Percentiles rank a stretch among this genome's conserved stretches.
These are phyloP conservation scores for Sclerotiophoma versabilis DNA, from an alignment of 2,329 filamentous ascomycete species.

Conservation along the genomic window DNA sequence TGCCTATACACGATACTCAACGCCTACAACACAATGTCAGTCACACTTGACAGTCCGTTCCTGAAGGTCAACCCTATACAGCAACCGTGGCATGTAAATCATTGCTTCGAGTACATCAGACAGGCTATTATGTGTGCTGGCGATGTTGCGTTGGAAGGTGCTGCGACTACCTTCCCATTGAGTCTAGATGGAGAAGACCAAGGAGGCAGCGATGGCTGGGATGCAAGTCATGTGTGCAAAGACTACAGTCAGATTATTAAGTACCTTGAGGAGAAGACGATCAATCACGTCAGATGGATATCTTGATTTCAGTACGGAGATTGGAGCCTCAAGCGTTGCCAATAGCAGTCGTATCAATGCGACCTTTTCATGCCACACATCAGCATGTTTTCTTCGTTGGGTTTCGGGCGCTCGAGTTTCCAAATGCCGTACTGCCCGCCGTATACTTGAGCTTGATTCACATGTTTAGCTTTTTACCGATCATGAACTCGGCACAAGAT, in stretches of 20 bases:
- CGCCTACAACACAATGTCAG: slow-evolving; percentile 40
- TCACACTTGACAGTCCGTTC: slow-evolving; percentile 18
- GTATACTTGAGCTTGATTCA: neutral
- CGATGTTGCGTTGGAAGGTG: slow-evolving; percentile 44
- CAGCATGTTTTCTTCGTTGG: neutral
- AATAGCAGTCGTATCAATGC: neutral
- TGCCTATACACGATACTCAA: slow-evolving; percentile 44
- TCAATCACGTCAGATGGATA: slow-evolving; percentile 44
- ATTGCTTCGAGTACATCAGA: slow-evolving; percentile 46
- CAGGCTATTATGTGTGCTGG: slow-evolving; percentile 46
- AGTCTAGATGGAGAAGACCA: slow-evolving; percentile 33
- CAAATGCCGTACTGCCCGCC: neutral
- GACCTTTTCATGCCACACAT: neutral
- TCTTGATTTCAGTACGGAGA: slow-evolving; percentile 5
- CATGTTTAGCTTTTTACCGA: neutral
- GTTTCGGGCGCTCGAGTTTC: neutral
- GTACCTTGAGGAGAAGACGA: slow-evolving; percentile 38
- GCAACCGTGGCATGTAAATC: slow-evolving; percentile 46
- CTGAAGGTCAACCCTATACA: slow-evolving; percentile 27
- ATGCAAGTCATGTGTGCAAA: slow-evolving; percentile 44
- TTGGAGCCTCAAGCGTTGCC: neutral
- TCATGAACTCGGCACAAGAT: neutral
- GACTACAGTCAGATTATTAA: slow-evolving; percentile 40
- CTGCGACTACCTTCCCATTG: slow-evolving; percentile 41
- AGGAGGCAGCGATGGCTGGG: slow-evolving; percentile 47